A percentile compares a stretch with the other conserved stretches of the same genome.
These are phyloP conservation scores for Aureobasidium zeae DNA, from an alignment of 2,329 filamentous ascomycete species.

Conservation along the genomic window DNA sequence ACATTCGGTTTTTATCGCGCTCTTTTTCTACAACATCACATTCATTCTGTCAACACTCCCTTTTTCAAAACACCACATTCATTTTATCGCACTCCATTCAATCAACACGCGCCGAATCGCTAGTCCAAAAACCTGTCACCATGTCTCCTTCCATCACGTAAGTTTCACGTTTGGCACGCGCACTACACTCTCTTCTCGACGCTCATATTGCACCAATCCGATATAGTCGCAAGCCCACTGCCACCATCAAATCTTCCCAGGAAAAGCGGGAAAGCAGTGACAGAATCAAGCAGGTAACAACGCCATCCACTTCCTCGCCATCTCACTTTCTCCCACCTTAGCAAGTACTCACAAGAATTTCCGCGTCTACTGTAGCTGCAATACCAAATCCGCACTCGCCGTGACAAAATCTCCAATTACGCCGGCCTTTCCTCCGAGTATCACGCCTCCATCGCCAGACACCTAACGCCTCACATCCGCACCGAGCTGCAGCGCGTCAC, in stretches of 20 bases:
- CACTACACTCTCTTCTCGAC: too few relatives aligned
- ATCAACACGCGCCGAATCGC: too few relatives aligned
- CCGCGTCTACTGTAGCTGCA: neutral
- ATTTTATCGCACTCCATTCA: too few relatives aligned
- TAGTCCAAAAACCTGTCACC: too few relatives aligned
- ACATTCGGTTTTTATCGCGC: too few relatives aligned
- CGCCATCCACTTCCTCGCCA: neutral
- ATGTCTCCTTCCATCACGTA: too few relatives aligned
- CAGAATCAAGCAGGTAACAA: neutral
- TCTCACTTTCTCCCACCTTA: neutral
- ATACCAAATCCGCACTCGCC: neutral
- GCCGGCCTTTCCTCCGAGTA: neutral
- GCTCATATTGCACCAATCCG: neutral
- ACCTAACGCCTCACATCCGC: constrained; percentile 2
- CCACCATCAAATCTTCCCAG: too few relatives aligned
- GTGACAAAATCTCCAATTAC: neutral
- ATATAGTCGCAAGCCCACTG: neutral
- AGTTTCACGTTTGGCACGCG: too few relatives aligned
- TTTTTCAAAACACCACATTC: too few relatives aligned
- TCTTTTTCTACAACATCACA: too few relatives aligned
- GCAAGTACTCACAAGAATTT: neutral
- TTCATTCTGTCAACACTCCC: too few relatives aligned
- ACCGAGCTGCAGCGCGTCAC: neutral
- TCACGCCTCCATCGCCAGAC: neutral
- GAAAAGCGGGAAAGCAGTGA: too few relatives aligned